Evolutionary conservation across 1,284 basidiomycete species (phyloP), one percentile per base, ranked within the genome.

Genomic region (Phlebopus sp.): DNA sequence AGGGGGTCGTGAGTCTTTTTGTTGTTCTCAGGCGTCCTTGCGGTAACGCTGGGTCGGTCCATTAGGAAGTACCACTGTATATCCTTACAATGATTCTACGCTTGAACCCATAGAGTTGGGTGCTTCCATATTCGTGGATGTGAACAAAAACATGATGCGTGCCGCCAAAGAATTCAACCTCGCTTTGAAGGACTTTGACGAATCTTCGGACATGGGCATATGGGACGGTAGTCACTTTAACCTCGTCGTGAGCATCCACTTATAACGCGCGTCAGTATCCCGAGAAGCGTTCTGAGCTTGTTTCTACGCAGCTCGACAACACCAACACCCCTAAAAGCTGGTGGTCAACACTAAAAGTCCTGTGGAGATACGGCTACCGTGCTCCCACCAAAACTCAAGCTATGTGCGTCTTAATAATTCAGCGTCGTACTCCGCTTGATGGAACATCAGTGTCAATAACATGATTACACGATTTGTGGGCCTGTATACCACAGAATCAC

Each of bases 221-320:
- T 95, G 92, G 92, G 90, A 98, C 63, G 96, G 96, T 0, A 68
- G 78, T 51, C 59, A 81, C 35, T 80, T 95, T 47, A 64, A 90
- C 9, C 73, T 91, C 54, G 77, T 77, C 31, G 90, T 83, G 59
- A 53, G 76, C 27, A 37, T 42, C 44, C 25, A 9, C 35, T 39
- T 59, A 13, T 15, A 14, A 23, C 21, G 21, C 21, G 27, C 27
- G 17, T 21, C 25, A 52, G 60, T 2, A 42, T 37, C 55, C 57
- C 49, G 62, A 36, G 29, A 13, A 15, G 37, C 15, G n/a, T 19
- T 27, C 6, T 37, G 39, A 17, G 47, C 37, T 7, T 36, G 46
- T 37, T 15, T 38, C 43, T 21, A 37, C 37, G 73, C 63, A 85
- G 88, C 62, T 76, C 71, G 63, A 71, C 66, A 62, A 81, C 49